phyloP scores from a whole-genome alignment of 2,329 filamentous ascomycete genomes.

The Alternaria conjuncta region DNA sequence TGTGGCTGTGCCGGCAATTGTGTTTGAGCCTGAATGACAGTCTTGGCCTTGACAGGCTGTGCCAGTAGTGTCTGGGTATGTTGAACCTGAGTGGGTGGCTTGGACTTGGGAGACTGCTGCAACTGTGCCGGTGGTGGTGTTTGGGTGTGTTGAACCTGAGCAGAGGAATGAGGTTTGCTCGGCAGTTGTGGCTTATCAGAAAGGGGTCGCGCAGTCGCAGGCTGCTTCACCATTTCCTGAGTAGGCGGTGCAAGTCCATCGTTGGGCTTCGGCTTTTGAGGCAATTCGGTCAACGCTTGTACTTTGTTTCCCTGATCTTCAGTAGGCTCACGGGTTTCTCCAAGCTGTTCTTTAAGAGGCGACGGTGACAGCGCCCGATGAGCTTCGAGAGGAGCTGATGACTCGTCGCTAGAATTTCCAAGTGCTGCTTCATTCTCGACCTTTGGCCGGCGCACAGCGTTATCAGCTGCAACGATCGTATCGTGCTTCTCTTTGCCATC shows the following conservation, averaged over 20 bases:
- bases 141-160: accelerated
- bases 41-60: neutral
- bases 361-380: neutral
- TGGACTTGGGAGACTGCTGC: neutral
- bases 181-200: neutral
- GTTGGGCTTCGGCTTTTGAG: neutral
- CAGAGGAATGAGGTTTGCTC: neutral
- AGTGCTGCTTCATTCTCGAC: neutral
- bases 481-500: neutral
- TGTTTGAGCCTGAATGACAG: neutral
- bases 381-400: neutral
- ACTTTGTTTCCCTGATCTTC: neutral
- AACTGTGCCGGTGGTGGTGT: neutral
- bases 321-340: neutral
- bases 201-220: neutral
- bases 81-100: neutral
- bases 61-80: neutral
- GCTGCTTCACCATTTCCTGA: neutral
- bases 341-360: neutral
- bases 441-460: neutral
- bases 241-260: neutral
- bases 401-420: neutral
- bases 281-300: neutral
- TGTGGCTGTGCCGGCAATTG: neutral
- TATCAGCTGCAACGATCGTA: neutral